Evolutionary conservation across 768 basidiomycete species (phyloP).

Genomic region (Calocera cornea): DNA sequence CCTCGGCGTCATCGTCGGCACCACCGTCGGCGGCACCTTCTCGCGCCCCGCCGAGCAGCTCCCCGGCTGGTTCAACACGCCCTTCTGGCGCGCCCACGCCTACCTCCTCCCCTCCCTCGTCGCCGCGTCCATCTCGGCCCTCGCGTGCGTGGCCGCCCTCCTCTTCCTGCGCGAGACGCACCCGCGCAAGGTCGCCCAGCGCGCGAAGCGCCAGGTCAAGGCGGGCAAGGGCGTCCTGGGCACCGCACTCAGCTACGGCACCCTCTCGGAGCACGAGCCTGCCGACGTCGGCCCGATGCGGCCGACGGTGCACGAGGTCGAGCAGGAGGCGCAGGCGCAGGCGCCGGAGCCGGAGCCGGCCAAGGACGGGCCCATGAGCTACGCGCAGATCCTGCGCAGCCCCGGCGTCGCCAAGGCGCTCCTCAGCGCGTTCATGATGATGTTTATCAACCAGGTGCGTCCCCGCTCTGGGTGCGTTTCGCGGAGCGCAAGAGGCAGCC

Average conservation of each 20-base stretch:
- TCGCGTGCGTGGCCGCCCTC: constrained; percentile 8
- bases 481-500: too few relatives aligned
- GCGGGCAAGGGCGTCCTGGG: constrained; percentile 1
- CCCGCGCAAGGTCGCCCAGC: background rate
- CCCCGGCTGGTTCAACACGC: constrained; percentile 8
- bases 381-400: background rate
- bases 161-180: constrained; percentile 14
- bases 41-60: constrained; percentile 15
- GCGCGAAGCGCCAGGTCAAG: background rate
- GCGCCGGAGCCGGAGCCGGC: background rate
- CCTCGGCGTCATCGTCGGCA: background rate
- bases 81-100: constrained; percentile 13
- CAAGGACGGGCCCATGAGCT: background rate
- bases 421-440: background rate
- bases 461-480: background rate
- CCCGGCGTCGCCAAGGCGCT: background rate
- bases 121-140: constrained; percentile 13
- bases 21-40: constrained; percentile 17
- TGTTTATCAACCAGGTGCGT: background rate
- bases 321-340: background rate
- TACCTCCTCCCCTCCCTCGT: constrained; percentile 18
- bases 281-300: constrained; percentile 10
- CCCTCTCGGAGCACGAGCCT: constrained; percentile 11
- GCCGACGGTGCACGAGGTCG: constrained; percentile 10
- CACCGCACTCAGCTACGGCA: constrained; percentile 4